Percentiles rank a stretch among this genome's conserved stretches.
Conservation (phyloP, 495 filamentous ascomycete genomes). For the Clavariopsis aquatica region DNA sequence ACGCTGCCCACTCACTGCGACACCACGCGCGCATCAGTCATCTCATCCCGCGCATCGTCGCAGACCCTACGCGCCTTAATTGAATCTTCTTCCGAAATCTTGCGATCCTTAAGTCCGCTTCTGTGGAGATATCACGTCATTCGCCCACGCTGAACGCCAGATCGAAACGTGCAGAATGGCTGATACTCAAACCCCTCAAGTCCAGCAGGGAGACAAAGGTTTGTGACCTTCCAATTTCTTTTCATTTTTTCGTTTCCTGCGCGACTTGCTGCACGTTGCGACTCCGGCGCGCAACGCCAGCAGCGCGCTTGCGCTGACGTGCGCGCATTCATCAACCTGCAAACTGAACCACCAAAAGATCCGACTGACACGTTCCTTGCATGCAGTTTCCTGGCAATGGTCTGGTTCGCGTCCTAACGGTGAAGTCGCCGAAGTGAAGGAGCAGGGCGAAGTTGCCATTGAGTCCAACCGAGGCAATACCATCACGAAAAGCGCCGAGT, state of each 20-base stretch:
- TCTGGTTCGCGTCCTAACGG: constrained; percentile 55
- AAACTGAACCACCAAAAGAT: neutral
- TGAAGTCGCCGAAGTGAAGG: constrained; percentile 59
- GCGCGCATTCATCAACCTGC: neutral
- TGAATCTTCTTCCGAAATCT: constrained; percentile 14
- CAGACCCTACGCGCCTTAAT: constrained; percentile 26
- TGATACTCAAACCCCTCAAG: constrained; percentile 42
- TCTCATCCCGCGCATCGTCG: constrained; percentile 22
- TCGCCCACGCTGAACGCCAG: neutral
- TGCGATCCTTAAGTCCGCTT: constrained; percentile 16
- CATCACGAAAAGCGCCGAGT: constrained; percentile 60
- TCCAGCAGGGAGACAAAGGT: constrained; percentile 53
- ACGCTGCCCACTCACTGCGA: constrained; percentile 10
- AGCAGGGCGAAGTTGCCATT: constrained; percentile 59
- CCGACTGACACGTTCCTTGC: neutral
- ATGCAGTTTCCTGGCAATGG: constrained; percentile 62
- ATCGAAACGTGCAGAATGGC: constrained; percentile 40
- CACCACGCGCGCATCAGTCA: constrained; percentile 27
- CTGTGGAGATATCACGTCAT: constrained; percentile 25
- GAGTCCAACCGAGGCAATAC: constrained; percentile 62
- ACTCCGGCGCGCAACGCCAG: neutral
- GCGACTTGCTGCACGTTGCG: neutral
- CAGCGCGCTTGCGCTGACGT: constrained; percentile 15
- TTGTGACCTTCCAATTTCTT: constrained; percentile 14
- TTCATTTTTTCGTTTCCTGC: neutral